Evolutionary conservation across 2,329 filamentous ascomycete species (phyloP).

Genomic region (Neofusicoccum sp.): DNA sequence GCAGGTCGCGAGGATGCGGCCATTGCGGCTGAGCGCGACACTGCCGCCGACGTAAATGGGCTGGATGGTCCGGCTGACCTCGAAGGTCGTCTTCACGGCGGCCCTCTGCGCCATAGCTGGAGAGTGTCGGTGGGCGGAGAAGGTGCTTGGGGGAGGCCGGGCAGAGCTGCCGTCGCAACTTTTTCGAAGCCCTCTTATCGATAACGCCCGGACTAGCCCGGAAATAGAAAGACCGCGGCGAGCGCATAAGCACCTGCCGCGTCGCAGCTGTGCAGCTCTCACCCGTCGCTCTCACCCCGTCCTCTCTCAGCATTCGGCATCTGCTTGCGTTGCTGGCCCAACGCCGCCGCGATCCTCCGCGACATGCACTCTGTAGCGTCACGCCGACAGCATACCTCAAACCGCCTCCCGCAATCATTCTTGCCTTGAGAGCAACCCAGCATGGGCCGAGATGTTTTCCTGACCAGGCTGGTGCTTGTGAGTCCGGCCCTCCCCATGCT

Average conservation of each 20-base stretch:
- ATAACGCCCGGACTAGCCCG: not conserved
- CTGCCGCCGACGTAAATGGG: constrained; percentile 94
- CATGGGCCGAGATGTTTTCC: constrained; percentile 22
- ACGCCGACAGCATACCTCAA: not conserved
- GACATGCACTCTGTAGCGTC: not conserved
- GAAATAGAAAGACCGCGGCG: not conserved
- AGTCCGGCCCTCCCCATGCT: not conserved
- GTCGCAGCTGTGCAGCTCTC: not conserved
- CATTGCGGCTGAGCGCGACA: constrained; percentile 78
- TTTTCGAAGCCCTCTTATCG: constrained; percentile 14
- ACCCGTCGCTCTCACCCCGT: not conserved
- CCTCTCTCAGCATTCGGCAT: not conserved
- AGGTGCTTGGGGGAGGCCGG: not conserved
- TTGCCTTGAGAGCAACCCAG: not conserved
- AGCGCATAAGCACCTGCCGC: not conserved
- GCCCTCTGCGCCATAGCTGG: constrained; percentile 56
- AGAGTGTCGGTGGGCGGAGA: not conserved
- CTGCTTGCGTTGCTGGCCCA: not conserved
- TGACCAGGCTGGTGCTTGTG: constrained; percentile 22
- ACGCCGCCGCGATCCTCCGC: not conserved
- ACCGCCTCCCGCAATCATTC: not conserved
- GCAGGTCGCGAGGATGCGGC: constrained; percentile 81
- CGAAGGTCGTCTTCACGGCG: constrained; percentile 82
- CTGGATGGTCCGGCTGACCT: constrained; percentile 78
- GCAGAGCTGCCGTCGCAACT: constrained; percentile 6